Evolutionary conservation across 2,329 filamentous ascomycete genomes (phyloP).

Genomic region (Acrocalymma vagum): DNA sequence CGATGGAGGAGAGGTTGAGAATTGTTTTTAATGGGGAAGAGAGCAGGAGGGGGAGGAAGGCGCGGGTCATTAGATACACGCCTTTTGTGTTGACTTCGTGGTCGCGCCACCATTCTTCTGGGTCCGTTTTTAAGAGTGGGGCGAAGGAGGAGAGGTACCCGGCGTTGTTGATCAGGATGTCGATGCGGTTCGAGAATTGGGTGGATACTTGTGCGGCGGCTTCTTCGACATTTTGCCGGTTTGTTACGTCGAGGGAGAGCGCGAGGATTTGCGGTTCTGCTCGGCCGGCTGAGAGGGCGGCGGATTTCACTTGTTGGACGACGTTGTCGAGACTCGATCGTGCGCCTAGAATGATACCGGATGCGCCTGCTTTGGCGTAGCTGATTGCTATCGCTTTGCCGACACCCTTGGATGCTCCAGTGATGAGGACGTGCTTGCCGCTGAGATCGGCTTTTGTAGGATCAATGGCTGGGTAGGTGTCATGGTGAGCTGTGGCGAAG

Average conservation of each 20-base stretch:
- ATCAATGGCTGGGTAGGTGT: constrained; percentile 63
- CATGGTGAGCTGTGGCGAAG: constrained; percentile 45
- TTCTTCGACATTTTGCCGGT: constrained; percentile 45
- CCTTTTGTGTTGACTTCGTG: constrained; percentile 61
- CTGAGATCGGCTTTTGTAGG: constrained; percentile 41
- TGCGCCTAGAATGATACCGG: constrained; percentile 62
- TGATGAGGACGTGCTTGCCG: constrained; percentile 59
- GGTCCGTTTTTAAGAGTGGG: constrained; percentile 45
- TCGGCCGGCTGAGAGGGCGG: constrained; percentile 42
- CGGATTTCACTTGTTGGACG: constrained; percentile 44
- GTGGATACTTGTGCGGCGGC: constrained; percentile 44
- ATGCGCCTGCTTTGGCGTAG: constrained; percentile 64
- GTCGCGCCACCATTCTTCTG: constrained; percentile 51
- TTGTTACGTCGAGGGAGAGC: constrained; percentile 56
- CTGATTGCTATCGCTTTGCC: constrained; percentile 62
- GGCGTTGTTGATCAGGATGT: constrained; percentile 60
- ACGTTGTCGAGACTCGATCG: constrained; percentile 53
- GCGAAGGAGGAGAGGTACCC: constrained; percentile 44
- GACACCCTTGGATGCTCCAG: constrained; percentile 64
- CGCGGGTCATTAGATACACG: constrained; percentile 53
- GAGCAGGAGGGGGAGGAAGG: constrained; percentile 55
- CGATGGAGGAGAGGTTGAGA: constrained; percentile 58
- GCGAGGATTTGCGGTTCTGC: constrained; percentile 48
- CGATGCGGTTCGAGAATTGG: constrained; percentile 35
- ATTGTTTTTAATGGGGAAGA: constrained; percentile 41